Conservation (phyloP, 2,329 filamentous ascomycete species). For the Hypoxylon sp. region DNA sequence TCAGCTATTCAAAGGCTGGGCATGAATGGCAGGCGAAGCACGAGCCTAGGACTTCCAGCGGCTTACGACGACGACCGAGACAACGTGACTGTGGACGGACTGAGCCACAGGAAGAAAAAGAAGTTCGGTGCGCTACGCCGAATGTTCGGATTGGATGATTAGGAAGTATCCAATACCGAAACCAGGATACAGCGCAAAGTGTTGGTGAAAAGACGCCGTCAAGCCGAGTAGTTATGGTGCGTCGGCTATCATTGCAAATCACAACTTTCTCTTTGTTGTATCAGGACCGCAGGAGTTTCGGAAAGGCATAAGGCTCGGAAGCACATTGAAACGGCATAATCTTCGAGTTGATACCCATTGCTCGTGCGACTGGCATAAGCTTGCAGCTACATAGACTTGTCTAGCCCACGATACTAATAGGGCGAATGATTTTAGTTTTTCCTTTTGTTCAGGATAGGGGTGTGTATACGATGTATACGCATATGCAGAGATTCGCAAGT, state of each 20-base stretch:
- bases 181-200: slow-evolving; percentile 41
- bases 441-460: slow-evolving; percentile 22
- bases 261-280: slow-evolving; percentile 39
- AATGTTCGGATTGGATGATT: slow-evolving; percentile 71
- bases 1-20: slow-evolving; percentile 35
- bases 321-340: slow-evolving; percentile 32
- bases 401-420: slow-evolving; percentile 36
- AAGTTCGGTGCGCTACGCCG: slow-evolving; percentile 70
- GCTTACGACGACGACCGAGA: slow-evolving; percentile 50
- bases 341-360: slow-evolving; percentile 44
- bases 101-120: slow-evolving; percentile 59
- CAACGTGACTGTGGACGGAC: slow-evolving; percentile 30
- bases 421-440: slow-evolving; percentile 28
- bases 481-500: slow-evolving; percentile 36
- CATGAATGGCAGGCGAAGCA: slow-evolving; percentile 46
- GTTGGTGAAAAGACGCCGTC: slow-evolving; percentile 42
- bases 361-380: slow-evolving; percentile 35
- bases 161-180: slow-evolving; percentile 44
- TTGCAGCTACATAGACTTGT: slow-evolving; percentile 36
- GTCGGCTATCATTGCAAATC: slow-evolving; percentile 29
- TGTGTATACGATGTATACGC: slow-evolving; percentile 30
- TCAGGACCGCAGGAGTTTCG: slow-evolving; percentile 34
- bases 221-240: slow-evolving; percentile 36
- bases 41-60: slow-evolving; percentile 51
- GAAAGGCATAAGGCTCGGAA: slow-evolving; percentile 30